Evolutionary conservation across 495 filamentous ascomycete genomes (phyloP), one percentile per base, ranked within the genome.

Genomic region (Penicillium silybi): DNA sequence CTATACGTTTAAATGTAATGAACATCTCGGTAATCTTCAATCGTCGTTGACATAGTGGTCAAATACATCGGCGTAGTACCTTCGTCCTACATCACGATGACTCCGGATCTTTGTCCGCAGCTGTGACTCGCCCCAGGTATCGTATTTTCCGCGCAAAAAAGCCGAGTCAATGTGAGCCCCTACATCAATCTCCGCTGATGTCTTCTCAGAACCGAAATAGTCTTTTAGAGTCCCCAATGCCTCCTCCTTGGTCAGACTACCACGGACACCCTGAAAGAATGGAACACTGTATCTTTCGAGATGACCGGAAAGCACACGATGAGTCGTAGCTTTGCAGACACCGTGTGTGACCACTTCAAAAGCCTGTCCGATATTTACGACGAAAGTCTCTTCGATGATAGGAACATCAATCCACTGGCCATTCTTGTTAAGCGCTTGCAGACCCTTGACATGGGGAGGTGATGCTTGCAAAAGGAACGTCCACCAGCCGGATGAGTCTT

Each of bases 351-450:
- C 73, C 3, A 80, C 76, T 61, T 83, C 79, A 45, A 83, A 81
- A 0, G 78, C 79, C 47, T 81, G 77, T 3, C 77, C 78, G 40
- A 83, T 79, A 54, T 82, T 81, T 38, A 82, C 76, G 6, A 82
- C 77, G 46, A 82, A 77, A 0, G 76, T 77, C 5, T 69, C 70
- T 4, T 68, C 59, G 8, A 81, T 62, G 1, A 70, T 66, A 2
- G 79, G 76, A n/a, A 75, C 74, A 16, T 73, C 59, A 39, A 82
- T 66, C 80, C 79, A 82, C 2, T 62, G 52, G 4, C 75, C 78
- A 2, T 61, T 52, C 25, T 67, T 61, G 52, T 76, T 76, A 11
- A 83, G 67, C 2, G 77, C 73, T 50, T 82, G 70, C 11, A 83
- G 64, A 0, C 77, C 79, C 43, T 69, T 62, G 2, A 75, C 65